phyloP scores from a whole-genome alignment of 768 basidiomycete genomes.

The Psilocybe cyanescens region DNA sequence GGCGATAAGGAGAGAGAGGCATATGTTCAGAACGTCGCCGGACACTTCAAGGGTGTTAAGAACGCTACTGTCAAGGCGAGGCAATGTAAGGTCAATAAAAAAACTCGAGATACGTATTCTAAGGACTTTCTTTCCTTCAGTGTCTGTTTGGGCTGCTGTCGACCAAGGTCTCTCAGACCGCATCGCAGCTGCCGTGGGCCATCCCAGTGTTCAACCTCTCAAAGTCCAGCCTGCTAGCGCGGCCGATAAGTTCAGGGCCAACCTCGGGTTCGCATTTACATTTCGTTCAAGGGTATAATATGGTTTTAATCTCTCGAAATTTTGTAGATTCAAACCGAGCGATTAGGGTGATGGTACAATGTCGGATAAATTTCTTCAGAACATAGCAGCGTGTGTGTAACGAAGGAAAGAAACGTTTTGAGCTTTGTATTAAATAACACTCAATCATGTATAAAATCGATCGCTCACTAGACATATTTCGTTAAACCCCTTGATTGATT shows the following conservation, averaged over 20 bases:
- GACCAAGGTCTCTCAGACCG: slow-evolving; percentile 75
- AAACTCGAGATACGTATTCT: neutral
- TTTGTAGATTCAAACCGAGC: slow-evolving; percentile 17
- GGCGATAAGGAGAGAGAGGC: slow-evolving; percentile 60
- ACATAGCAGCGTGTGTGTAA: no score
- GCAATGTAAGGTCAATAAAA: slow-evolving; percentile 55
- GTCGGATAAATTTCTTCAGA: neutral
- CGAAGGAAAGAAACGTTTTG: no score
- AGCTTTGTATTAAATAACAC: no score
- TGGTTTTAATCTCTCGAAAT: slow-evolving; percentile 1
- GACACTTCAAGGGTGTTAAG: slow-evolving; percentile 66
- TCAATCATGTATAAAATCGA: no score
- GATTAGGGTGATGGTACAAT: neutral
- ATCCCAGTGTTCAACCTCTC: slow-evolving; percentile 60
- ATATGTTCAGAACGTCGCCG: slow-evolving; percentile 69
- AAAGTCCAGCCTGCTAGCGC: slow-evolving; percentile 61
- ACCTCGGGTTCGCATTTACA: slow-evolving; percentile 35
- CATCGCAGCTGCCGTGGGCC: slow-evolving; percentile 76
- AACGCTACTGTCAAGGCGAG: slow-evolving; percentile 58
- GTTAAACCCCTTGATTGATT: no score
- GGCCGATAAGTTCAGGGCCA: slow-evolving; percentile 55
- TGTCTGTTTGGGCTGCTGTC: slow-evolving; percentile 81
- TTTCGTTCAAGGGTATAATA: slow-evolving; percentile 13
- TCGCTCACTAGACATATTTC: no score
- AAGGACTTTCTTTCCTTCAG: slow-evolving; percentile 35